Conservation (phyloP, 805 yeast genomes). For the Candida argentea region DNA sequence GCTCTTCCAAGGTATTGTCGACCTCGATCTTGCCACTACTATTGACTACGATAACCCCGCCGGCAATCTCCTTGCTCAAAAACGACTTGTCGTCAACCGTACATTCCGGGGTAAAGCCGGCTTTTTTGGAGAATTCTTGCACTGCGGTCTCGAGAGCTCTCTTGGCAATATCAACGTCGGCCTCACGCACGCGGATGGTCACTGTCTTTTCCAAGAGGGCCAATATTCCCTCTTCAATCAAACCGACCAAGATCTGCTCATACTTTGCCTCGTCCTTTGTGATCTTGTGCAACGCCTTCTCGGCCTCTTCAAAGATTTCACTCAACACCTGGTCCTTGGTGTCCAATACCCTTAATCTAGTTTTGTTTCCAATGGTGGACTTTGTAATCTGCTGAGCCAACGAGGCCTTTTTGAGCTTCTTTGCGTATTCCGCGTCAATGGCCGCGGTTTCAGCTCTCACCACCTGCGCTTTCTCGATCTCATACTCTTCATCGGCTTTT, state of each 20-base stretch:
- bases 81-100: constrained; percentile 44
- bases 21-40: constrained; percentile 77
- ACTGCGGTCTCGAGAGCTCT: constrained; percentile 54
- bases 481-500: constrained; percentile 98
- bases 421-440: constrained; percentile 71
- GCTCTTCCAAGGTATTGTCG: constrained; percentile 88
- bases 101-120: constrained; percentile 48
- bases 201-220: constrained; percentile 67
- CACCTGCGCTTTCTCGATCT: constrained; percentile 90
- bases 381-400: constrained; percentile 92
- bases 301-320: constrained; percentile 64
- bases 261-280: constrained; percentile 50
- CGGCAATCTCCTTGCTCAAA: constrained; percentile 60
- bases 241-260: constrained; percentile 58
- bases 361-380: constrained; percentile 91
- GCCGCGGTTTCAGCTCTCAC: constrained; percentile 88
- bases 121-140: constrained; percentile 49
- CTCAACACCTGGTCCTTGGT: constrained; percentile 73
- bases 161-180: constrained; percentile 51
- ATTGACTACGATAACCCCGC: constrained; percentile 74
- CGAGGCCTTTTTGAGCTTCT: constrained; percentile 80
- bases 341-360: constrained; percentile 80
- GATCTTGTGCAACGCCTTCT: constrained; percentile 47
- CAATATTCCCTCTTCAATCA: constrained; percentile 67
- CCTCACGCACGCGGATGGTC: constrained; percentile 54